Evolutionary conservation across 2,329 filamentous ascomycete species (phyloP).

Genomic region (Diaporthe sp.): DNA sequence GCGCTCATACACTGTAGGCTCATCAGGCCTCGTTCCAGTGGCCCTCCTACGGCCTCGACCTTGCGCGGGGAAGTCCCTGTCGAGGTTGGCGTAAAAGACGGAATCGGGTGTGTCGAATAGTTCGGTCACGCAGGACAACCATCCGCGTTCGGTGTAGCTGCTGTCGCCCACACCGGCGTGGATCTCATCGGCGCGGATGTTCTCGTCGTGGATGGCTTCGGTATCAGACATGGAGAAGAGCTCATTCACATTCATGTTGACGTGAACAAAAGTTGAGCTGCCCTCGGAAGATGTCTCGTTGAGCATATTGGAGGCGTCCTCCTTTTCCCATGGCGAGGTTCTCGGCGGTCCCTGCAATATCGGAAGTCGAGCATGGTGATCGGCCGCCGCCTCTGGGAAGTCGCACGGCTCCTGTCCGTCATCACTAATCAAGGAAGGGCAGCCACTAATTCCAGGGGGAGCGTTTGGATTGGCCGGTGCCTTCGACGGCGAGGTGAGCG

Average conservation of each 20-base stretch:
- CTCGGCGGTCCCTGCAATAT: background rate
- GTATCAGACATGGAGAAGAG: background rate
- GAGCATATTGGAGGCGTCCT: background rate
- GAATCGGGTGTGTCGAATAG: no score
- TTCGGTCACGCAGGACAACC: background rate
- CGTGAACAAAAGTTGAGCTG: background rate
- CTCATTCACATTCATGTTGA: background rate
- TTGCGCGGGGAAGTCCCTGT: background rate
- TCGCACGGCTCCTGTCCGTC: background rate
- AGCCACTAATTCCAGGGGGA: background rate
- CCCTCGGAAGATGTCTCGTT: background rate
- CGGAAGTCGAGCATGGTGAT: background rate
- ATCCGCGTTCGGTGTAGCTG: background rate
- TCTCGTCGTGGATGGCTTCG: background rate
- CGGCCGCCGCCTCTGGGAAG: background rate
- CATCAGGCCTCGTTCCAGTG: background rate
- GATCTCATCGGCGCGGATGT: background rate
- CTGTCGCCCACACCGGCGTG: background rate
- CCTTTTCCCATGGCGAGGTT: background rate
- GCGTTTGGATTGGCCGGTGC: background rate
- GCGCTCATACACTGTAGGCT: background rate
- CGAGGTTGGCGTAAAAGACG: background rate
- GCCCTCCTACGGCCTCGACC: rapidly evolving
- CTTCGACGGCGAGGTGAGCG: background rate
- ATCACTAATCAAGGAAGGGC: constrained; percentile 10